These are phyloP conservation scores for Eucalyptus melliodora DNA, from an alignment of 345 rosid genomes.

Conservation along the genomic window DNA sequence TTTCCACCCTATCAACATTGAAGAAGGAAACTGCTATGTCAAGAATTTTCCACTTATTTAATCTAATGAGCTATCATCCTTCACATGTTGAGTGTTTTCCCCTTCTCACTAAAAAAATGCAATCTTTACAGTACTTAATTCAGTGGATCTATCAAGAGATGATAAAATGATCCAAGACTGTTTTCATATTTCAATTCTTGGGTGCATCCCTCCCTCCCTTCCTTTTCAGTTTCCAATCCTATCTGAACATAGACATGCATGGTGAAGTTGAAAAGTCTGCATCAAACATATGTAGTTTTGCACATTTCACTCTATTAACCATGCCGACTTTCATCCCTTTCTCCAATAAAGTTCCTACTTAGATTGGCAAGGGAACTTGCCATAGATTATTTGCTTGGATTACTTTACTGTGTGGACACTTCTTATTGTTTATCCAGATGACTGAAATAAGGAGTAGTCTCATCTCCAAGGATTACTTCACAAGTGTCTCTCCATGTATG, in stretches of 20 bases:
- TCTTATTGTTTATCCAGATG: neutral
- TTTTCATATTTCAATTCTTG: neutral
- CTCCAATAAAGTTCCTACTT: neutral
- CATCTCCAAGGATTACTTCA: neutral
- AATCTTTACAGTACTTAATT: neutral
- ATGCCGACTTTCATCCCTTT: neutral
- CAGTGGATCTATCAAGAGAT: neutral
- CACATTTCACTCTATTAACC: neutral
- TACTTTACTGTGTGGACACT: neutral
- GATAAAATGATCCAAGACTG: neutral
- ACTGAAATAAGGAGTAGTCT: neutral
- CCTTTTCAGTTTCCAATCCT: neutral
- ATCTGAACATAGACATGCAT: neutral
- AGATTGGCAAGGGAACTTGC: neutral
- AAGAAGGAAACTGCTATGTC: neutral
- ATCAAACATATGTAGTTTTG: neutral
- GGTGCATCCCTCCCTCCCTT: neutral
- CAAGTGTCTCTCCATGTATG: neutral
- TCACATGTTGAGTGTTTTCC: neutral
- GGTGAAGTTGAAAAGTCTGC: no score
- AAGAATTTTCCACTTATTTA: neutral
- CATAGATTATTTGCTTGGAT: neutral
- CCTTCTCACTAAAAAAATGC: neutral
- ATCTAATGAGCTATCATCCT: neutral
- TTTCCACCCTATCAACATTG: neutral